Base-by-base conservation (phyloP, 176 grass and related monocot genomes). In the Carex myosuroides region DNA sequence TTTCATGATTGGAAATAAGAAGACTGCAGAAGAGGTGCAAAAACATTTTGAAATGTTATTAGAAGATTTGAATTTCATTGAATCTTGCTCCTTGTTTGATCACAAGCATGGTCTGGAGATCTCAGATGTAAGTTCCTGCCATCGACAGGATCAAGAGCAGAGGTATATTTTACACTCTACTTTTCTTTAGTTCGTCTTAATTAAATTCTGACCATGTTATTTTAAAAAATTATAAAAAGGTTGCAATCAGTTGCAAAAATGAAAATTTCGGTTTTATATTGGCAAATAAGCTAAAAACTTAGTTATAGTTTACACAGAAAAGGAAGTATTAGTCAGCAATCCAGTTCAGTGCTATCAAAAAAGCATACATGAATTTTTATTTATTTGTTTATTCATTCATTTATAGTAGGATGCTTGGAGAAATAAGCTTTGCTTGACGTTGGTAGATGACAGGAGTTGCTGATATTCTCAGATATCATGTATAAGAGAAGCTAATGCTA, bases 21-120 rank as follows among this genome's bases (percentile, higher is more conserved):
- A 78, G 80, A 87, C 63, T 18, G 79, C 66, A 83, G 79, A 87
- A 62, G 86, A 87, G 79, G 86, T 83, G 86, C 69, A 32, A 52
- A 64, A 52, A n/a, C 86, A 87, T 57, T 87, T 76, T 64, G 80
- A 87, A 82, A 35, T 75, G 24, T 46, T 87, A 53, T 21, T 87
- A 24, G 64, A 75, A 63, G 86, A 87, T 66, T 64, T 87, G 79
- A 60, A 66, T 22, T 21, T 33, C 48, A 87, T 87, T 77, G 86
- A 87, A 24, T 83, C 53, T 75, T 64, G 60, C 60, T 71, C 46
- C 41, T 60, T 68, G 42, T 32, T 87, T 57, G 85, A 87, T 82
- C 85, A 73, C 42, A 81, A 70, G 42, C 18, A 82, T 35, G 26
- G 0, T 62, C 13, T 39, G 12, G 21, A 35, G 55, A 61, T 62